Evolutionary conservation across 2,329 filamentous ascomycete genomes (phyloP).

Genomic region (Aspergillus nomiae): DNA sequence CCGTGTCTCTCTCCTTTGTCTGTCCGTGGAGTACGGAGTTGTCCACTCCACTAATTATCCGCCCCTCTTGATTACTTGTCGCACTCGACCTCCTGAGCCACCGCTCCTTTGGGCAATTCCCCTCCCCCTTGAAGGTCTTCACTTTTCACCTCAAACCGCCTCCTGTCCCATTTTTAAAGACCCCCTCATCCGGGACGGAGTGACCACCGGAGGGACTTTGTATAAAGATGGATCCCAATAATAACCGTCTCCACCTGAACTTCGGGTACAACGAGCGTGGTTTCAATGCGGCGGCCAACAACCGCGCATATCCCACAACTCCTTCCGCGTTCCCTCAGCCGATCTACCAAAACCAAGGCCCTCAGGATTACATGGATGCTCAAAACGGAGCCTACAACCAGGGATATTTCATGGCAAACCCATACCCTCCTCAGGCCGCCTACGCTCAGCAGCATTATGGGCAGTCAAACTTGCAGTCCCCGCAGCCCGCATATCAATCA

Average conservation of each 20-base stretch:
- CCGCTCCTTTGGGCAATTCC: conserved; percentile 29
- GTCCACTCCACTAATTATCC: conserved; percentile 12
- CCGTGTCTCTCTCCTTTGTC: conserved; percentile 3
- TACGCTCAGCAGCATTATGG: conserved; percentile 55
- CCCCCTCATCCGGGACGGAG: conserved; percentile 10
- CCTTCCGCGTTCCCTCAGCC: conserved; percentile 96
- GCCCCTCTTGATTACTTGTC: conserved; percentile 10
- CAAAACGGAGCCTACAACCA: conserved; percentile 45
- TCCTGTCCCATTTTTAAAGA: conserved; percentile 6
- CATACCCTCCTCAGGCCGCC: conserved; percentile 58
- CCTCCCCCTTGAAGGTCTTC: conserved; percentile 17
- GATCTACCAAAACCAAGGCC: conserved; percentile 65
- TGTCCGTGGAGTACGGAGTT: conserved; percentile 2
- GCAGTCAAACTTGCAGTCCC: conserved; percentile 56
- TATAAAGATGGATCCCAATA: conserved; percentile 52
- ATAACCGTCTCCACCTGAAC: conserved; percentile 53
- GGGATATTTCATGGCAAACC: conserved; percentile 65
- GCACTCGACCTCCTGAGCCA: conserved; percentile 27
- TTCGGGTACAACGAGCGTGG: conserved; percentile 63
- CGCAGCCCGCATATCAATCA: conserved; percentile 56
- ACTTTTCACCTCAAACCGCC: conserved; percentile 10
- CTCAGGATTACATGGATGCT: conserved; percentile 62
- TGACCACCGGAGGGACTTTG: conserved; percentile 53
- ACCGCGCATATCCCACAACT: conserved; percentile 79
- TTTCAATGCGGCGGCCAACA: conserved; percentile 60